Conservation (phyloP, 2,329 filamentous ascomycete species). For the Parastagonospora avenae region DNA sequence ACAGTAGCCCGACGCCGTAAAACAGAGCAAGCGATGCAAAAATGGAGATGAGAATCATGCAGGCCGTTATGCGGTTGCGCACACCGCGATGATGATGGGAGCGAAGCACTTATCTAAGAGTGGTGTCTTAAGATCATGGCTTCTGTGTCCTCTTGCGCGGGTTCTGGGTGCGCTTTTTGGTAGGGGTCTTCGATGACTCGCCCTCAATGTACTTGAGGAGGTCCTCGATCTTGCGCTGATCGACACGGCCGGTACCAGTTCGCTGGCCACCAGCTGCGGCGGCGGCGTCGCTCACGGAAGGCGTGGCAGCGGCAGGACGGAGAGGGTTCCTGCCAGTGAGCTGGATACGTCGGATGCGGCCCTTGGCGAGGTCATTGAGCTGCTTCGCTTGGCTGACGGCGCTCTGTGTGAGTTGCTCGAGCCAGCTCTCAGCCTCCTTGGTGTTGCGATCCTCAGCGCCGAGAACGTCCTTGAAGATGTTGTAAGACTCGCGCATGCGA, state of each 20-base stretch:
- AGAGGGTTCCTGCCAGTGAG: constrained; percentile 63
- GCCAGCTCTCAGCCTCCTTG: constrained; percentile 95
- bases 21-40: constrained; percentile 6
- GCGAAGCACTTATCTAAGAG: no score
- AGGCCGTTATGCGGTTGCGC: no score
- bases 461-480: constrained; percentile 87
- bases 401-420: constrained; percentile 94
- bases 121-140: not conserved
- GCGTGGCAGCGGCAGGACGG: constrained; percentile 66
- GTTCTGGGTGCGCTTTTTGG: constrained; percentile 45
- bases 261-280: constrained; percentile 46
- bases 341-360: constrained; percentile 72
- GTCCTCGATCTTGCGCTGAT: constrained; percentile 88
- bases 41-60: not conserved
- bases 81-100: no score
- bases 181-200: constrained; percentile 47
- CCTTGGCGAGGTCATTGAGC: constrained; percentile 79
- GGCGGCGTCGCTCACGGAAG: constrained; percentile 57
- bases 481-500: constrained; percentile 95
- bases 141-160: not conserved
- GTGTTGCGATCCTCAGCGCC: constrained; percentile 95
- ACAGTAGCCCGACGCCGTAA: not conserved
- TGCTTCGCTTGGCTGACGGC: constrained; percentile 94
- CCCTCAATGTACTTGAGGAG: constrained; percentile 95
- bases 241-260: constrained; percentile 55